Evolutionary conservation across 176 grass and related monocot genomes (phyloP).

Genomic region (Pharus latifolius): DNA sequence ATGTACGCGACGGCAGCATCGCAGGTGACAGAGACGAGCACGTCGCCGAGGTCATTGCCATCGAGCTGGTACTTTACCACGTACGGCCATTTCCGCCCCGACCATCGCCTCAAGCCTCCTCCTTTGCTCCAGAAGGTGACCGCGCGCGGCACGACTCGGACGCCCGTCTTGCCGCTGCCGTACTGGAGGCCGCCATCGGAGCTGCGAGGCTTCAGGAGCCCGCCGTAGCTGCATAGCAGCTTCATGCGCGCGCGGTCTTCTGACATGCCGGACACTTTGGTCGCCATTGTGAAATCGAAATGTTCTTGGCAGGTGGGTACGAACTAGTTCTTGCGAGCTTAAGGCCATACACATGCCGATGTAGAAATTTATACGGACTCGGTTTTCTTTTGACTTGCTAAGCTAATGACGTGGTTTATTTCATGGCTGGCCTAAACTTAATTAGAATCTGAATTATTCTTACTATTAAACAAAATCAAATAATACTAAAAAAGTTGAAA

Average conservation of each 20-base stretch:
- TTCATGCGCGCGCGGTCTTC: background rate
- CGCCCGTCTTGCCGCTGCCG: slow-evolving; percentile 28
- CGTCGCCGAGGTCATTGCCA: slow-evolving; percentile 13
- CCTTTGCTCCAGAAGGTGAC: slow-evolving; percentile 1
- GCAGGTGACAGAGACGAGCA: slow-evolving; percentile 39
- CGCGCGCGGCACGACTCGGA: slow-evolving; percentile 9
- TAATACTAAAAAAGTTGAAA: too few relatives aligned
- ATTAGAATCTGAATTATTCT: too few relatives aligned
- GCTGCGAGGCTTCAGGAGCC: slow-evolving; percentile 4
- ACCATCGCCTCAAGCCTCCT: background rate
- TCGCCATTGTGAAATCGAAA: too few relatives aligned
- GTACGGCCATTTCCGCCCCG: background rate
- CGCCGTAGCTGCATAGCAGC: slow-evolving; percentile 34
- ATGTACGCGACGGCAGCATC: slow-evolving; percentile 41
- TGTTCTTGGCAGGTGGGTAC: too few relatives aligned
- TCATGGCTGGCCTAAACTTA: too few relatives aligned
- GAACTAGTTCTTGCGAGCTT: too few relatives aligned
- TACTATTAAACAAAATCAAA: too few relatives aligned
- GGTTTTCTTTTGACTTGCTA: too few relatives aligned
- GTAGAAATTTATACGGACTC: too few relatives aligned
- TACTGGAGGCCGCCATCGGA: background rate
- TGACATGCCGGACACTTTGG: background rate
- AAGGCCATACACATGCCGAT: too few relatives aligned
- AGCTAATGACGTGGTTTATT: too few relatives aligned
- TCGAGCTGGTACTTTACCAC: slow-evolving; percentile 21